Base-by-base conservation (phyloP, 73 alveolate species). In the Uronychia binucleata region DNA sequence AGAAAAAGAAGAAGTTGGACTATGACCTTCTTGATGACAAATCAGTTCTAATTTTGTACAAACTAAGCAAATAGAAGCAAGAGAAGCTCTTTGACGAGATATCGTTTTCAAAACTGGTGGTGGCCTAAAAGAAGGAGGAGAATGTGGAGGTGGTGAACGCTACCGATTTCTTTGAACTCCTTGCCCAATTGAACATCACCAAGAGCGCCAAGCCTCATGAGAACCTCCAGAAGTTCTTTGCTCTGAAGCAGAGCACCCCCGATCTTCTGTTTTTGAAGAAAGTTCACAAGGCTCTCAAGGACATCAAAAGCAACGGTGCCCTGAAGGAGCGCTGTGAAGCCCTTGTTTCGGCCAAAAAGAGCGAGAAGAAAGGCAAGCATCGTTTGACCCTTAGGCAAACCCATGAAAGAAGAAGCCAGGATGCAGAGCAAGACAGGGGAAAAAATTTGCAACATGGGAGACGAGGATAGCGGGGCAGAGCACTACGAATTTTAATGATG, bases 301-400 rank as follows among this genome's bases (percentile, higher is more conserved):
- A 85, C 27, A 85, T 85, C 81, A 67, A 83, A 13, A 85, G 77
- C 75, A 85, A 85, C 32, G 91, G 77, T 34, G 91, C 76, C 33
- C 75, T 85, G 31, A 85, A 74, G 91, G 82, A 35, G 31, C 85
- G 86, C 27, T 46, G 67, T 46, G 19, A 46, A 11, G 5, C 67
- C 5, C 67, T 46, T 11, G 67, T 46, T 19, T 19, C 5, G 19
- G 67, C 67, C 5, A 46, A 46, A 46, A 46, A 46, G 19, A 19
- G n/a, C 5, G 67, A 46, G 19, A 46, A 46, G 67, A 46, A 46
- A 46, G 67, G 67, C 5, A 46, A 46, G n/a, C n/a, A n/a, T n/a
- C n/a, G n/a, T n/a, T n/a, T n/a, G n/a, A n/a, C n/a, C n/a, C n/a
- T n/a, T n/a, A n/a, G n/a, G n/a, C n/a, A n/a, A n/a, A n/a, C n/a